Conservation (phyloP, 148 eudicot genomes). For the Amaranthus cruentus region DNA sequence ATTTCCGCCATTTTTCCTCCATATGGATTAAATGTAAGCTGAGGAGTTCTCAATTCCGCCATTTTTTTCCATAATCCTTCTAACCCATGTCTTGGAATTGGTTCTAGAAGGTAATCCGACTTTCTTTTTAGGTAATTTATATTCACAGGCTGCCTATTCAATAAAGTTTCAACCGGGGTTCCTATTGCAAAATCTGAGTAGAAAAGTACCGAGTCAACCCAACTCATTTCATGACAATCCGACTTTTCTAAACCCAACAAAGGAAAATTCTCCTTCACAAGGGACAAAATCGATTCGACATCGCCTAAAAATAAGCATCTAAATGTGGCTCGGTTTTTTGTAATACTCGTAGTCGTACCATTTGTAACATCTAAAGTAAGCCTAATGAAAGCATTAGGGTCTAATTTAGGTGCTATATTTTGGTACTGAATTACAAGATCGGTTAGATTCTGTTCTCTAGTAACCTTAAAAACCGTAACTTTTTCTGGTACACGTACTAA, state of each 20-base stretch:
- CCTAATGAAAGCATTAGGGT: conserved; percentile 13
- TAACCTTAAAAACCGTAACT: conserved; percentile 18
- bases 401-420: conserved; percentile 16
- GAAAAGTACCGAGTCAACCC: conserved; percentile 18
- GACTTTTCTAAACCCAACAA: conserved; percentile 8
- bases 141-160: neutral
- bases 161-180: conserved; percentile 10
- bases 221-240: conserved; percentile 21
- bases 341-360: neutral
- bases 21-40: conserved; percentile 11
- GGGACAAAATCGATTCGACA: neutral
- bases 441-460: conserved; percentile 16
- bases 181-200: conserved; percentile 4
- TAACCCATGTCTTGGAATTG: conserved; percentile 21
- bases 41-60: conserved; percentile 9
- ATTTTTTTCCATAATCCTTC: conserved; percentile 9
- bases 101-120: conserved; percentile 13
- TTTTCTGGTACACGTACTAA: conserved; percentile 14
- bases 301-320: conserved; percentile 20
- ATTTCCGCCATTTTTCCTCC: conserved; percentile 21
- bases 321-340: conserved; percentile 18
- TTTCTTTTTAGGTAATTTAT: conserved; percentile 14
- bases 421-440: conserved; percentile 17
- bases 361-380: conserved; percentile 19
- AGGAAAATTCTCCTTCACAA: conserved; percentile 8